Percentiles rank a stretch among this genome's conserved stretches.
These are phyloP conservation scores for Leptographium wingfieldii DNA, from an alignment of 2,329 filamentous ascomycete genomes.

Conservation along the genomic window DNA sequence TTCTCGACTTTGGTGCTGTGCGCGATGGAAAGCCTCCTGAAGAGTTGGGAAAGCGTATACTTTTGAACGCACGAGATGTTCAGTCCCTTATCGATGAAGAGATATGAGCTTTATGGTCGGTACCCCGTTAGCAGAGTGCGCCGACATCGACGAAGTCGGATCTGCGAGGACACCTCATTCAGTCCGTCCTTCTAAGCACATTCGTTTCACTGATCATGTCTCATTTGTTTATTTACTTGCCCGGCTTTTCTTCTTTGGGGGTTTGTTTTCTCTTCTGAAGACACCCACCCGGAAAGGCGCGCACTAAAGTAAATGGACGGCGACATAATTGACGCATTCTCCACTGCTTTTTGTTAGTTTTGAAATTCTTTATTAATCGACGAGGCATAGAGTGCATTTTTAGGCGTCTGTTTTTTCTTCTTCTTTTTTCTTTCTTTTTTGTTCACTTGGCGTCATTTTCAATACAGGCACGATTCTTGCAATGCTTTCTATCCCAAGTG, in stretches of 20 bases:
- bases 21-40: slow-evolving; percentile 72
- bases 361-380: background rate
- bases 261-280: background rate
- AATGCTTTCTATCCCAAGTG: background rate
- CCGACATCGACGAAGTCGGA: background rate
- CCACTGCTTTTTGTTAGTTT: background rate
- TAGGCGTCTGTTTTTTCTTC: background rate
- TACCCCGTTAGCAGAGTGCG: background rate
- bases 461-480: background rate
- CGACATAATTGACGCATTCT: background rate
- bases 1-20: slow-evolving; percentile 91
- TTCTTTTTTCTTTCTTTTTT: background rate
- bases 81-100: slow-evolving; percentile 37
- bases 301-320: background rate
- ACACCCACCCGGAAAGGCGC: background rate
- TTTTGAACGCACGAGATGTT: slow-evolving; percentile 47
- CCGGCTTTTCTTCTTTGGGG: background rate
- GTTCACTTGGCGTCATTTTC: background rate
- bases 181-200: background rate
- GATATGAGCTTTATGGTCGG: slow-evolving; percentile 9
- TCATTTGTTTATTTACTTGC: background rate
- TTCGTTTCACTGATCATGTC: background rate
- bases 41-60: slow-evolving; percentile 66
- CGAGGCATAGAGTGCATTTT: background rate
- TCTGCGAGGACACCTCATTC: too few relatives aligned